Evolutionary conservation across 345 rosid species (phyloP).

Genomic region (Brassica nigra): DNA sequence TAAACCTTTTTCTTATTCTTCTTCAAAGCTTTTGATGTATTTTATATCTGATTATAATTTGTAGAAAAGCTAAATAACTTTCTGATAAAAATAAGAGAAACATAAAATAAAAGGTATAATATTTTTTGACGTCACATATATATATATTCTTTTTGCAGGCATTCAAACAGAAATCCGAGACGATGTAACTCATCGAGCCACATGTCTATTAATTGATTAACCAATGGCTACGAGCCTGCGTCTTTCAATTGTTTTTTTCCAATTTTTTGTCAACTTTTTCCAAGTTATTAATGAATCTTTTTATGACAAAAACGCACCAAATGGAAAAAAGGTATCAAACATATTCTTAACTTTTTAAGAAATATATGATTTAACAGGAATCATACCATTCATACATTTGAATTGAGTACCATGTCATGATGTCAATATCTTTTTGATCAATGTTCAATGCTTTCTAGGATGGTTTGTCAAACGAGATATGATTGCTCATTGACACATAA

Average conservation of each 20-base stretch:
- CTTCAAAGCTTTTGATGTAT: slow-evolving; percentile 33
- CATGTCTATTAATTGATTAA: neutral
- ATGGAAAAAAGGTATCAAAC: slow-evolving; percentile 6
- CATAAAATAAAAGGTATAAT: neutral
- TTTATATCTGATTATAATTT: slow-evolving; percentile 21
- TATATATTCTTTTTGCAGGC: slow-evolving; percentile 13
- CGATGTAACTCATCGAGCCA: slow-evolving; percentile 19
- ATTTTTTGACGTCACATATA: neutral
- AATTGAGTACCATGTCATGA: neutral
- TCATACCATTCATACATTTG: slow-evolving; percentile 19
- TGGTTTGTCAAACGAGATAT: slow-evolving; percentile 33
- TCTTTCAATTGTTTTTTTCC: neutral
- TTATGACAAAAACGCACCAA: neutral
- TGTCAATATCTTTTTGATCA: slow-evolving; percentile 2
- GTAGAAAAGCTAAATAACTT: slow-evolving; percentile 37
- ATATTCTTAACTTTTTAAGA: slow-evolving; percentile 1
- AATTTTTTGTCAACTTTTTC: neutral
- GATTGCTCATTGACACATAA: slow-evolving; percentile 25
- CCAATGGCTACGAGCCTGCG: neutral
- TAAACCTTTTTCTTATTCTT: slow-evolving; percentile 32
- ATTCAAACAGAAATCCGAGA: neutral
- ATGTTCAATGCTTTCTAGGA: slow-evolving; percentile 6
- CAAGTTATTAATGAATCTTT: slow-evolving; percentile 8
- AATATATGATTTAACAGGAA: slow-evolving; percentile 21
- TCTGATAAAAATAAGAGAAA: slow-evolving; percentile 5